Evolutionary conservation across 2,329 filamentous ascomycete species (phyloP).

Genomic region (Phialemonium atrogriseum): DNA sequence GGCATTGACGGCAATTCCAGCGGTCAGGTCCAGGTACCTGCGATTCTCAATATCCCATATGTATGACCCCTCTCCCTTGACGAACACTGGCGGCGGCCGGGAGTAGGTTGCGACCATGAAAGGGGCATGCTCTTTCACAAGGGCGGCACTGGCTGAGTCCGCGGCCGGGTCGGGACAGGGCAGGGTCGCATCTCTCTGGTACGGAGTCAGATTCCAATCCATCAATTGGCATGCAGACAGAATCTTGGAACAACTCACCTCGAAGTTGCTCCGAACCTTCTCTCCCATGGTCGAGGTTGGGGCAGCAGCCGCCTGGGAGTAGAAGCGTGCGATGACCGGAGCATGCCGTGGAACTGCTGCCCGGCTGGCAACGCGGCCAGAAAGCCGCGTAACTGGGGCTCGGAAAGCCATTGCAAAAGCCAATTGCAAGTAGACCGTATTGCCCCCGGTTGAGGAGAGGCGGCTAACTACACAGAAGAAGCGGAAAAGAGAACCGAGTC

Average conservation of each 20-base stretch:
- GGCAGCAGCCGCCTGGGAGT: constrained; percentile 25
- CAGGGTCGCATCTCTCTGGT: constrained; percentile 24
- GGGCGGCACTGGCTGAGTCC: constrained; percentile 65
- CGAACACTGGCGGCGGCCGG: constrained; percentile 82
- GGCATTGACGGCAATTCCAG: constrained; percentile 90
- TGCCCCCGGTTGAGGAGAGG: too few relatives aligned
- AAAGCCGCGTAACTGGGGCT: constrained; percentile 17
- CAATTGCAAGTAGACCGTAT: too few relatives aligned
- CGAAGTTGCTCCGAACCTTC: constrained; percentile 22
- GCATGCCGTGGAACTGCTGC: constrained; percentile 10
- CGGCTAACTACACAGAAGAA: too few relatives aligned
- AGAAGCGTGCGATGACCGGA: constrained; percentile 16
- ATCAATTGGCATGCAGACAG: too few relatives aligned
- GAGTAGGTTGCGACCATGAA: constrained; percentile 97
- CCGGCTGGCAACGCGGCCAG: constrained; percentile 11
- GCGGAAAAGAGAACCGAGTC: too few relatives aligned
- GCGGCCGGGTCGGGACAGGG: constrained; percentile 65
- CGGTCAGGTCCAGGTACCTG: constrained; percentile 88
- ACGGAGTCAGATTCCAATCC: constrained; percentile 3
- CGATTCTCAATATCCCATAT: constrained; percentile 86
- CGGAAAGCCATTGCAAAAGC: constrained; percentile 35
- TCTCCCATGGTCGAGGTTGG: constrained; percentile 26
- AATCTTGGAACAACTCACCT: too few relatives aligned
- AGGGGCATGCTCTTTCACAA: constrained; percentile 67
- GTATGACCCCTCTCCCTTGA: constrained; percentile 78